Evolutionary conservation across 2,329 filamentous ascomycete species (phyloP), one percentile per base, ranked within the genome.

Genomic region (Ilyonectria sp.): DNA sequence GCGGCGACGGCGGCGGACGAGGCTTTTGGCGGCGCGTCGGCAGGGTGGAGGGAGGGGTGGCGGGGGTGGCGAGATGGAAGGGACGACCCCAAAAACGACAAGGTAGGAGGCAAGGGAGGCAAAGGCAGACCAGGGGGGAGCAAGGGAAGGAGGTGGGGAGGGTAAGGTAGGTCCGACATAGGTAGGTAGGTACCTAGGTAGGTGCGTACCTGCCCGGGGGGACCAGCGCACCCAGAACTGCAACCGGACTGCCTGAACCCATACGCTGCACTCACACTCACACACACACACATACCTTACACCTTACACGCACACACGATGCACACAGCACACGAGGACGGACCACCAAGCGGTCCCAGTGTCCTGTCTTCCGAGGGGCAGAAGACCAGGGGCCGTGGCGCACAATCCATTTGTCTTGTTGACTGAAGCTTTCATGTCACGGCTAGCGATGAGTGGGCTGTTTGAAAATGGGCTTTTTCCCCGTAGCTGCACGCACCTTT

Each of bases 351-450:
- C 58, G 58, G 59, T 63, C 60, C 60, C 60, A 40, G 37, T 40
- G 37, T 40, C 37, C 17, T 65, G 56, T 61, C 63, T 55, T 63
- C 63, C 61, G 68, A 67, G 49, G 60, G 60, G 50, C 54, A 63
- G 26, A 26, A 50, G 26, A 50, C 59, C 37, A 1, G 37, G 65
- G 60, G 52, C 46, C 65, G 59, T 54, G 60, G 62, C 43, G 46
- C 56, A 60, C 44, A 57, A 56, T 62, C 61, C 61, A 56, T 56
- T 60, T 19, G 6, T 29, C 33, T 62, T 31, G 60, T 69, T 68
- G 63, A 64, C 65, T 60, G 73, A 75, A 74, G 69, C 69, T 73
- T 74, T 74, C 71, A 73, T 71, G 72, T 74, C 72, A 74, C 57
- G 33, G 60, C 58, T 43, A 60, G 53, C 56, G 46, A 31, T 44